A percentile compares a stretch with the other conserved stretches of the same genome.
Conservation (phyloP, 768 basidiomycete genomes). For the Termitomyces eurrhizus region DNA sequence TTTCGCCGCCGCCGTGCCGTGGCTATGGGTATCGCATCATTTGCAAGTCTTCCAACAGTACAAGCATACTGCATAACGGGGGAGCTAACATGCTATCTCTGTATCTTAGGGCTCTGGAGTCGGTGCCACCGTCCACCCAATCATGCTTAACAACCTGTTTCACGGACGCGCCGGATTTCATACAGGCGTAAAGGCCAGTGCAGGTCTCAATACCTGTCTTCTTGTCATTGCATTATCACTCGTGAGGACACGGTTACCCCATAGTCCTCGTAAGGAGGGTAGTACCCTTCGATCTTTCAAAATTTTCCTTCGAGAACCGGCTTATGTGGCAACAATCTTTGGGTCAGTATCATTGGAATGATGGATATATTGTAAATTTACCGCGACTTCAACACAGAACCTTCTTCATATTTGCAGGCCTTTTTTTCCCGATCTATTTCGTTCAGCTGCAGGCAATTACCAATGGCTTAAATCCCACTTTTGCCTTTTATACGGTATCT, state of each 20-base stretch:
- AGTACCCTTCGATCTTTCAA: conserved; percentile 25
- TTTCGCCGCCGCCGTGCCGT: conserved; percentile 42
- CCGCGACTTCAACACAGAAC: conserved; percentile 20
- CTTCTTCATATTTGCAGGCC: conserved; percentile 29
- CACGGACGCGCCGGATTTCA: conserved; percentile 49
- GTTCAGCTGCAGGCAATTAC: conserved; percentile 46
- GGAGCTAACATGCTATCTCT: not conserved
- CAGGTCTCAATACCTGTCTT: conserved; percentile 10
- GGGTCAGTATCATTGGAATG: conserved; percentile 24
- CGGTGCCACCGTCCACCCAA: conserved; percentile 61
- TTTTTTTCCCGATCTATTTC: conserved; percentile 50
- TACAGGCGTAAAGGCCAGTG: conserved; percentile 36
- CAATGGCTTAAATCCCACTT: conserved; percentile 37
- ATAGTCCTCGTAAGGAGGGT: conserved; percentile 26
- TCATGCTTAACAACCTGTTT: conserved; percentile 58
- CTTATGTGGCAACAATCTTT: conserved; percentile 37
- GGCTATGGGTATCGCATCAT: conserved; percentile 47
- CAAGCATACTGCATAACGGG: not conserved
- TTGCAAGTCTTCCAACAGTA: conserved; percentile 21
- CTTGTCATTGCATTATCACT: conserved; percentile 14
- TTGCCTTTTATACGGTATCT: conserved; percentile 55
- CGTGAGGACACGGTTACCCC: conserved; percentile 38
- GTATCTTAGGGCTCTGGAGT: conserved; percentile 40
- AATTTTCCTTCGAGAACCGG: conserved; percentile 36
- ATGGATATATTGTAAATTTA: not conserved